These are phyloP conservation scores for Cryptosporidium tyzzeri DNA, from an alignment of 169 alveolate genomes.

Conservation along the genomic window DNA sequence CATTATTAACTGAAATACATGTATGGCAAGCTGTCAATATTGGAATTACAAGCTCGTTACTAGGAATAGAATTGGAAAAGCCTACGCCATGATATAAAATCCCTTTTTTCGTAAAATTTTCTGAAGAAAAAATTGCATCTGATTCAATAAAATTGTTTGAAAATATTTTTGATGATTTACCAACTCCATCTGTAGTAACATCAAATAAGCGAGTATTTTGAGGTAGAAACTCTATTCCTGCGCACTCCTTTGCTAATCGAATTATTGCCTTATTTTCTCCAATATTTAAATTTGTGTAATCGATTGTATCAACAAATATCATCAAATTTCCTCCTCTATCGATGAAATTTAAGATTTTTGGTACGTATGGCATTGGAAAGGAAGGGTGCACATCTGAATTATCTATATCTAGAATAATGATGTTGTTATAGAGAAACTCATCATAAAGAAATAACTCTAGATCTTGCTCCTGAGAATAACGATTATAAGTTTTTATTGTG, in stretches of 20 bases:
- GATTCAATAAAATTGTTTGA: conserved; percentile 55
- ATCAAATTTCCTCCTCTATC: conserved; percentile 56
- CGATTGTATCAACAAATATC: conserved; percentile 42
- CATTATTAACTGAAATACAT: conserved; percentile 23
- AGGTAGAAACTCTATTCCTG: conserved; percentile 56
- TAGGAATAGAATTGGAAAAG: conserved; percentile 10
- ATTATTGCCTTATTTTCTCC: conserved; percentile 5
- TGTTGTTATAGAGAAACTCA: conserved; percentile 24
- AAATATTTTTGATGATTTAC: neutral
- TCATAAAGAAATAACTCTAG: conserved; percentile 16
- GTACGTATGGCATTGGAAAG: conserved; percentile 13
- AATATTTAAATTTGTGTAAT: neutral
- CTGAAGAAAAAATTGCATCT: conserved; percentile 52
- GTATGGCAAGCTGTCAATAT: conserved; percentile 50
- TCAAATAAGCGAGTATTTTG: conserved; percentile 31
- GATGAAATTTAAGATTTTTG: conserved; percentile 22
- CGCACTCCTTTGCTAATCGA: conserved; percentile 61
- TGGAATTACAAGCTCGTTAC: conserved; percentile 38
- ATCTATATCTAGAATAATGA: conserved; percentile 35
- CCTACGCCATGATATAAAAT: conserved; percentile 52
- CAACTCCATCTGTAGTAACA: neutral
- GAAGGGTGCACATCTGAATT: conserved; percentile 6
- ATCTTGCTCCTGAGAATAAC: conserved; percentile 3
- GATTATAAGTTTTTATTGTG: conserved; percentile 13
- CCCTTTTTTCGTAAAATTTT: conserved; percentile 16